Percentiles rank a stretch among this genome's conserved stretches.
Evolutionary conservation across 148 eudicot genomes (phyloP).

Genomic region (Dianthus caryophyllus): DNA sequence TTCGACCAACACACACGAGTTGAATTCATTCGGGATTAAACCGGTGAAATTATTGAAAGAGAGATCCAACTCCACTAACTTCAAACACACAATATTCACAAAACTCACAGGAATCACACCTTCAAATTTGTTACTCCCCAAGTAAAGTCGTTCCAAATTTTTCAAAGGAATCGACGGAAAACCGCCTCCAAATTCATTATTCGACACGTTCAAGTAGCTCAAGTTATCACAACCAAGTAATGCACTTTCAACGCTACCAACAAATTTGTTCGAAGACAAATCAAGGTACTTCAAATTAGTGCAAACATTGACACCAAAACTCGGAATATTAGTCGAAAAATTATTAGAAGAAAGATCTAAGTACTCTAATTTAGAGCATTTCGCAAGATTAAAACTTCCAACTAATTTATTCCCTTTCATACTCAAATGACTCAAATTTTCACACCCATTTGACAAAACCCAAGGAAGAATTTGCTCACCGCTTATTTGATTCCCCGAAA

Average conservation of each 20-base stretch:
- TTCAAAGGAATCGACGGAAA: slow-evolving; percentile 37
- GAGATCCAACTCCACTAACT: slow-evolving; percentile 53
- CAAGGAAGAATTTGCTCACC: slow-evolving; percentile 47
- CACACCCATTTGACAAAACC: slow-evolving; percentile 48
- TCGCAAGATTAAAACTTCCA: slow-evolving; percentile 39
- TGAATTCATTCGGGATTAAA: slow-evolving; percentile 53
- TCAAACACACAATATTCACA: slow-evolving; percentile 44
- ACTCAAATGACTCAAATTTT: slow-evolving; percentile 35
- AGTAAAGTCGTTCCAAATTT: slow-evolving; percentile 38
- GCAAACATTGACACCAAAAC: slow-evolving; percentile 31
- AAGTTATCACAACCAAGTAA: slow-evolving; percentile 31
- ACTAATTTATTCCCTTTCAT: slow-evolving; percentile 52
- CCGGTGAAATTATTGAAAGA: slow-evolving; percentile 66
- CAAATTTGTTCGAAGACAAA: slow-evolving; percentile 61
- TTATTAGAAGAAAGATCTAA: slow-evolving; percentile 71
- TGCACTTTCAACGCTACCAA: slow-evolving; percentile 36
- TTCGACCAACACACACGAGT: slow-evolving; percentile 45
- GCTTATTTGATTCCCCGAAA: slow-evolving; percentile 49
- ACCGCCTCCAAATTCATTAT: slow-evolving; percentile 37
- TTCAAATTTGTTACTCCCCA: slow-evolving; percentile 38
- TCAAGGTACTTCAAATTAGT: slow-evolving; percentile 49
- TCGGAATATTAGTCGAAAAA: slow-evolving; percentile 43
- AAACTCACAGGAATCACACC: slow-evolving; percentile 39
- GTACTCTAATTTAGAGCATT: slow-evolving; percentile 39
- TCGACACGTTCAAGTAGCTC: slow-evolving; percentile 50